These are phyloP conservation scores for Backusella morwellensis DNA, from an alignment of 192 early-diverging fungal species.

Conservation along the genomic window DNA sequence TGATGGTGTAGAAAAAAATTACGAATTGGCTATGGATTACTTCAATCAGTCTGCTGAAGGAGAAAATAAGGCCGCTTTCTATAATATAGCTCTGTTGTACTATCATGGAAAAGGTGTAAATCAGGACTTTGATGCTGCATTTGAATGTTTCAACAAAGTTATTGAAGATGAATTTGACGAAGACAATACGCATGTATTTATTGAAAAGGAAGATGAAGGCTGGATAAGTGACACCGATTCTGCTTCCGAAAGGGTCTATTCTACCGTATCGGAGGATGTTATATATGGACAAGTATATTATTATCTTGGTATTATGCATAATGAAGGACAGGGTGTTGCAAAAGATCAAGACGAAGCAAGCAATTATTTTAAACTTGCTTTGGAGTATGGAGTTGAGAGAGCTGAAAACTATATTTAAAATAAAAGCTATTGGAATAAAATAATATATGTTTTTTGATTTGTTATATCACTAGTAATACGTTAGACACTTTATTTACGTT, in stretches of 20 bases:
- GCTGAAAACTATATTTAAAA: neutral
- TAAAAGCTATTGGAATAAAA: neutral
- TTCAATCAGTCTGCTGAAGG: neutral
- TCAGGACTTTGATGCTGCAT: neutral
- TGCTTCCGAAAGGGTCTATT: conserved; percentile 2
- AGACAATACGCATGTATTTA: neutral
- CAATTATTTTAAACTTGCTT: neutral
- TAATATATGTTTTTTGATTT: neutral
- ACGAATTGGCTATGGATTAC: neutral
- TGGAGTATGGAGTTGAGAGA: neutral
- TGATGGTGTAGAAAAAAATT: neutral
- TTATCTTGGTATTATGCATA: neutral
- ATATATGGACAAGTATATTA: conserved; percentile 7
- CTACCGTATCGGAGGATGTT: conserved; percentile 10
- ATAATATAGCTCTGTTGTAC: neutral
- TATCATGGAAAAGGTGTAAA: neutral
- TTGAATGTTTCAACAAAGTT: neutral
- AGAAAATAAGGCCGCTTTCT: neutral
- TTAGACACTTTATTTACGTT: too few species aligned
- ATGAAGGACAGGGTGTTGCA: neutral
- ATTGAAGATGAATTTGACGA: neutral
- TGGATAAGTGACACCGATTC: neutral
- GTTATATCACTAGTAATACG: too few species aligned
- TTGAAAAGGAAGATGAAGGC: neutral
- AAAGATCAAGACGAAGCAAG: neutral